Percentiles rank a stretch among this genome's conserved stretches.
Evolutionary conservation across 2,329 filamentous ascomycete species (phyloP).

Genomic region (Triangularia setosa): DNA sequence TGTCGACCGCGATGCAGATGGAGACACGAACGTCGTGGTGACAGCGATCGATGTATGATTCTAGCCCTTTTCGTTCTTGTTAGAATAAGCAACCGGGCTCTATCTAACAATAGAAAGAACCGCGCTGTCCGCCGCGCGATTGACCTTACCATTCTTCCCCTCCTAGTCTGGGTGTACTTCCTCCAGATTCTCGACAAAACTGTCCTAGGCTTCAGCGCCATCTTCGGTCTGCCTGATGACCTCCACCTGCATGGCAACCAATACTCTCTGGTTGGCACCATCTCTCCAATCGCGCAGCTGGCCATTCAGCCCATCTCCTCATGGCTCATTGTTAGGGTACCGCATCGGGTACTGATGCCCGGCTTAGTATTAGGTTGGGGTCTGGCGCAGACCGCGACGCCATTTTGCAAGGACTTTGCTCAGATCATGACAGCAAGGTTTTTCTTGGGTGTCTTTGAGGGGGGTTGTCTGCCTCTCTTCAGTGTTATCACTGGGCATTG

Average conservation of each 20-base stretch:
- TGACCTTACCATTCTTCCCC: conserved; percentile 53
- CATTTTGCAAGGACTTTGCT: conserved; percentile 27
- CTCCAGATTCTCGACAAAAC: conserved; percentile 58
- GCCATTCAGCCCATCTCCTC: conserved; percentile 59
- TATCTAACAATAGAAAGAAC: conserved; percentile 35
- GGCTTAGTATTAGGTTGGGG: conserved; percentile 44
- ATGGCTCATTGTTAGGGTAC: conserved; percentile 57
- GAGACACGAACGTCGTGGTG: background rate
- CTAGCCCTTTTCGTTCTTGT: background rate
- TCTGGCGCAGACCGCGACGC: conserved; percentile 36
- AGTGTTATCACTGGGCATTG: conserved; percentile 46
- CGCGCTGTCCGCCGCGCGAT: conserved; percentile 58
- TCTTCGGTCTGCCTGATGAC: conserved; percentile 50
- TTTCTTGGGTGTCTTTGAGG: conserved; percentile 35
- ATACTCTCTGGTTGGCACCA: conserved; percentile 55
- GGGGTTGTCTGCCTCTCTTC: conserved; percentile 42
- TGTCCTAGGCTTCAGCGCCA: conserved; percentile 54
- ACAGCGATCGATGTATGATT: background rate
- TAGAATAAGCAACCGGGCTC: too few species aligned
- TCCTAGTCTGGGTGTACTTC: conserved; percentile 57
- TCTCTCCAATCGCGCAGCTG: conserved; percentile 56
- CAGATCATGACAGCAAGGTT: conserved; percentile 30
- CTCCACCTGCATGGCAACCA: conserved; percentile 48
- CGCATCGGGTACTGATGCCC: conserved; percentile 56
- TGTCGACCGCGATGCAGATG: background rate